Percentiles rank a stretch among this genome's conserved stretches.
phyloP scores from a whole-genome alignment of 2,329 filamentous ascomycete genomes.

The Talaromyces rugulosus region DNA sequence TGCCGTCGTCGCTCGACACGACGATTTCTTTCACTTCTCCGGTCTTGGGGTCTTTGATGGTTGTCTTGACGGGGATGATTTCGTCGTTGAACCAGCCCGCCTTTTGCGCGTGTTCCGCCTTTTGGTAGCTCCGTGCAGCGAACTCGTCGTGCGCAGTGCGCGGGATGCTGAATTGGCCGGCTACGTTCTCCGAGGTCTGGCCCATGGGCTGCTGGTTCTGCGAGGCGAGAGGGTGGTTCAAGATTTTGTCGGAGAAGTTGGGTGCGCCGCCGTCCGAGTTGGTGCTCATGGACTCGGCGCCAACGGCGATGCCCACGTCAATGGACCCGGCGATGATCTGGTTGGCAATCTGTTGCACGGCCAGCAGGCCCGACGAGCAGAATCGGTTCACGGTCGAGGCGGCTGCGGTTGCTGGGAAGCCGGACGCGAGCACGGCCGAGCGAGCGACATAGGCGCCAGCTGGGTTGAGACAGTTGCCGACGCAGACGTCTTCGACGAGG shows the following conservation, averaged over 20 bases:
- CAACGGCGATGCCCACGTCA: conserved; percentile 82
- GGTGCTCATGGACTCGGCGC: conserved; percentile 87
- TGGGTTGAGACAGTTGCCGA: conserved; percentile 83
- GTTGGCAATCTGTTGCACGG: conserved; percentile 87
- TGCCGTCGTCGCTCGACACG: conserved; percentile 76
- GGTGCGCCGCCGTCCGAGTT: conserved; percentile 78
- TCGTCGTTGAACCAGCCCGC: conserved; percentile 81
- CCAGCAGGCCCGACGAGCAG: conserved; percentile 84
- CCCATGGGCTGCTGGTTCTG: conserved; percentile 97
- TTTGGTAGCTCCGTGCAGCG: conserved; percentile 79
- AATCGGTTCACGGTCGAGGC: conserved; percentile 84
- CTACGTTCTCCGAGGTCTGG: conserved; percentile 86
- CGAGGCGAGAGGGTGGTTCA: conserved; percentile 68
- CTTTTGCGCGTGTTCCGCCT: conserved; percentile 76
- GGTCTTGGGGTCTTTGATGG: conserved; percentile 81
- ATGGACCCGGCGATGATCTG: conserved; percentile 87
- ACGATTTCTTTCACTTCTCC: conserved; percentile 74
- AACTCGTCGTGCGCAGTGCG: conserved; percentile 75
- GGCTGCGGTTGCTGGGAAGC: conserved; percentile 74
- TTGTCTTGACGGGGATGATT: conserved; percentile 76
- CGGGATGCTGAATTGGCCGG: conserved; percentile 66
- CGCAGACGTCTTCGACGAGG: conserved; percentile 83
- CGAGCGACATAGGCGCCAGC: conserved; percentile 87
- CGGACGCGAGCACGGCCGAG: conserved; percentile 78
- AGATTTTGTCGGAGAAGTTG: conserved; percentile 78